Conservation (phyloP, 2,329 filamentous ascomycete species). For the Aureobasidium pullulans region DNA sequence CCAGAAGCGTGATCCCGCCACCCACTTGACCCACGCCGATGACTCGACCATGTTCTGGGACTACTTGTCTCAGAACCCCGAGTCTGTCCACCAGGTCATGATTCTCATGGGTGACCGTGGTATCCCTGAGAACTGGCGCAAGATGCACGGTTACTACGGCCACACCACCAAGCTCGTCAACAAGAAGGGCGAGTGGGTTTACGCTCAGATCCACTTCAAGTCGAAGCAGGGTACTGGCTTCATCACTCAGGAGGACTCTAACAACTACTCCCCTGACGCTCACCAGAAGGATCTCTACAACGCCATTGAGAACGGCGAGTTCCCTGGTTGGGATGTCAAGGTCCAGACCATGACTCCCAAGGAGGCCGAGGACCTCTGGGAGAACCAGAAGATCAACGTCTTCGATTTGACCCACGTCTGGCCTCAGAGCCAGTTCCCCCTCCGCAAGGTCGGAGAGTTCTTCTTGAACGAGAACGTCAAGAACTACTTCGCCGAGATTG, state of each 20-base stretch:
- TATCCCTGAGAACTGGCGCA: conserved; percentile 48
- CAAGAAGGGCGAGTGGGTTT: conserved; percentile 47
- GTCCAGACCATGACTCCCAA: conserved; percentile 47
- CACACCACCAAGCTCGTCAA: conserved; percentile 49
- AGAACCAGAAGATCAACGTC: conserved; percentile 48
- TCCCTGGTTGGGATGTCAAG: conserved; percentile 44
- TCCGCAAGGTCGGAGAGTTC: conserved; percentile 47
- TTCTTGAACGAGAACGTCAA: conserved; percentile 48
- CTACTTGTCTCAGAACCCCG: conserved; percentile 47
- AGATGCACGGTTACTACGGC: conserved; percentile 49
- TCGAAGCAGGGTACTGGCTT: conserved; percentile 44
- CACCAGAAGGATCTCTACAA: conserved; percentile 46
- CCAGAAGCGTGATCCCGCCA: conserved; percentile 66
- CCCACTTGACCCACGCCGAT: conserved; percentile 59
- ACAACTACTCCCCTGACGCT: conserved; percentile 45
- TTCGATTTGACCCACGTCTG: conserved; percentile 50
- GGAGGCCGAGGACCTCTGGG: conserved; percentile 45
- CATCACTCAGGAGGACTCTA: conserved; percentile 45
- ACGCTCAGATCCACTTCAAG: conserved; percentile 47
- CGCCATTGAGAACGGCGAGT: conserved; percentile 47
- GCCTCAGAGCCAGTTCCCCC: conserved; percentile 46
- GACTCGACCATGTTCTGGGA: conserved; percentile 63
- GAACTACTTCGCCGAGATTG: conserved; percentile 60
- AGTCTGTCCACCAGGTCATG: conserved; percentile 48
- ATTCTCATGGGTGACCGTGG: conserved; percentile 49